Evolutionary conservation across 139 green algal species (phyloP).

Genomic region (Pedinophyceae sp.): DNA sequence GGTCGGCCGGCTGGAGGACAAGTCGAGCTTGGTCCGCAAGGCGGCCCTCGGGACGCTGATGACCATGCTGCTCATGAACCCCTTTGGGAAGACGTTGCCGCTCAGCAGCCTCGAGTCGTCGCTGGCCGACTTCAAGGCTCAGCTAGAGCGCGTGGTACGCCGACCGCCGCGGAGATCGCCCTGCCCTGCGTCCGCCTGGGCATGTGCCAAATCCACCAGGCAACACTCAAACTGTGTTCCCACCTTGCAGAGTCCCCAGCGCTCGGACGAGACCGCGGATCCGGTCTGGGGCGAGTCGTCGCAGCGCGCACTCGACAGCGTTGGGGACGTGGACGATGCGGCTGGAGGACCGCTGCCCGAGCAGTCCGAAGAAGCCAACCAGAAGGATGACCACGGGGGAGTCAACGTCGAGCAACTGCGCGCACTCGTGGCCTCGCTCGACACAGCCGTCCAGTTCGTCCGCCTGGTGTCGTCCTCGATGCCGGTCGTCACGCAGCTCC

Average conservation of each 20-base stretch:
- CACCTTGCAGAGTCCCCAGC: too few relatives aligned
- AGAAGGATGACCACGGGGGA: too few relatives aligned
- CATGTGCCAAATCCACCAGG: too few relatives aligned
- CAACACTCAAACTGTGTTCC: too few relatives aligned
- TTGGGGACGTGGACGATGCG: too few relatives aligned
- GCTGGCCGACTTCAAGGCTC: conserved; percentile 16
- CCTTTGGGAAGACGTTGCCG: conserved; percentile 46
- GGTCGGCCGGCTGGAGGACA: conserved; percentile 63
- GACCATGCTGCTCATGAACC: conserved; percentile 50
- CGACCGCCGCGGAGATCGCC: background rate
- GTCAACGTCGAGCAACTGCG: conserved; percentile 25
- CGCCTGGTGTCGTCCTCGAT: conserved; percentile 20
- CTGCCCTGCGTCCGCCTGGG: too few relatives aligned
- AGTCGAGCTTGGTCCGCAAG: conserved; percentile 48
- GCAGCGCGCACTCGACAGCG: too few relatives aligned
- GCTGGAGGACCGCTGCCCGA: too few relatives aligned
- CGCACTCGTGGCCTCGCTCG: conserved; percentile 47
- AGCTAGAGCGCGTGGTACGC: conserved; percentile 1
- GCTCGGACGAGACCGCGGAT: background rate
- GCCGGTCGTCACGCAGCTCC: conserved; percentile 36
- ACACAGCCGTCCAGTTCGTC: conserved; percentile 41
- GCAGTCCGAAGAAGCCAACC: too few relatives aligned
- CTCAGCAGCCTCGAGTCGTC: conserved; percentile 15
- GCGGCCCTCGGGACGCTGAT: conserved; percentile 53
- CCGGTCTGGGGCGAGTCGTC: background rate